phyloP scores from a whole-genome alignment of 345 rosid genomes.

The Hibiscus syriacus region DNA sequence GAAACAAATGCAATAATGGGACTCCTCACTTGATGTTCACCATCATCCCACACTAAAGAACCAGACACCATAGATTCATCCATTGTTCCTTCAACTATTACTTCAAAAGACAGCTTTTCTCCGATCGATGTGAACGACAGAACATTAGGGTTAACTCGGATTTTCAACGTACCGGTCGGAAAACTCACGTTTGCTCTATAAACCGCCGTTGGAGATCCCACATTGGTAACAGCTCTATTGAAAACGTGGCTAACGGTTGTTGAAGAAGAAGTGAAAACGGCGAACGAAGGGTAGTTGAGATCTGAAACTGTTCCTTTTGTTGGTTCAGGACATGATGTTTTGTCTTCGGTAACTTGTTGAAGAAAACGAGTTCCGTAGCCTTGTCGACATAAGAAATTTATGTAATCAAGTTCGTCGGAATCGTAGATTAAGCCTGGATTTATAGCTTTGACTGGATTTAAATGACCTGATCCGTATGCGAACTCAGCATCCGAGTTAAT shows the following conservation, averaged over 20 bases:
- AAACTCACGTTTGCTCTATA: conserved; percentile 18
- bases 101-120: conserved; percentile 16
- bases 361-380: conserved; percentile 18
- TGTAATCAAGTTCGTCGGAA: conserved; percentile 23
- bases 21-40: conserved; percentile 31
- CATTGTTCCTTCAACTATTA: conserved; percentile 16
- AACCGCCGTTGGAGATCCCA: conserved; percentile 19
- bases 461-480: conserved; percentile 35
- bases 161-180: conserved; percentile 11
- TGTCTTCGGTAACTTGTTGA: conserved; percentile 17
- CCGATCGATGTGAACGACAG: conserved; percentile 19
- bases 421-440: conserved; percentile 41
- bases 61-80: neutral
- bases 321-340: conserved; percentile 10
- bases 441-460: conserved; percentile 22
- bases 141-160: conserved; percentile 18
- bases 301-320: conserved; percentile 24
- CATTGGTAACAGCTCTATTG: conserved; percentile 33
- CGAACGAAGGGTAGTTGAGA: conserved; percentile 37
- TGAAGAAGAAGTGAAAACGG: conserved; percentile 1
- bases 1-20: conserved; percentile 21
- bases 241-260: conserved; percentile 10
- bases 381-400: conserved; percentile 35
- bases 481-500: conserved; percentile 24
- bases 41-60: no score